Evolutionary conservation across 2,329 filamentous ascomycete genomes (phyloP).

Genomic region (Cladosporium oxysporum): DNA sequence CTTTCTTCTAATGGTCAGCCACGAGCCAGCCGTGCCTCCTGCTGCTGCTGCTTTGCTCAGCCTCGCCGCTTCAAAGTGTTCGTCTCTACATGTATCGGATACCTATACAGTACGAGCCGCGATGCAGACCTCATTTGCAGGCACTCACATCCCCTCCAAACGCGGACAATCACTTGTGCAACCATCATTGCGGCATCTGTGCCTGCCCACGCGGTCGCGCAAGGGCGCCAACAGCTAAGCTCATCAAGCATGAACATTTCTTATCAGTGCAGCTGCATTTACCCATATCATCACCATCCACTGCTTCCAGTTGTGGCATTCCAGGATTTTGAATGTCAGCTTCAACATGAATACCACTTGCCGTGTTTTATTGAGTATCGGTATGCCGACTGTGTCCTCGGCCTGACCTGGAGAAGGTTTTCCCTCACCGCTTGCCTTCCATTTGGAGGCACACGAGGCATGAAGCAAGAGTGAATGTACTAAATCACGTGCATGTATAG

Average conservation of each 20-base stretch:
- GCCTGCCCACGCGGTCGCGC: background rate
- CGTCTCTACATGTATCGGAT: background rate
- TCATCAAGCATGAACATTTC: background rate
- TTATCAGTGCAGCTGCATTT: background rate
- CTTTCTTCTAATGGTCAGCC: background rate
- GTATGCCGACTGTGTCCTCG: background rate
- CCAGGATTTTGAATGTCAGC: background rate
- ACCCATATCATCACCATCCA: background rate
- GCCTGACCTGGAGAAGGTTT: background rate
- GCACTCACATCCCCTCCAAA: slow-evolving; percentile 1
- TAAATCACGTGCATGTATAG: background rate
- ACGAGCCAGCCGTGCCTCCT: background rate
- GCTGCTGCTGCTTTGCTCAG: background rate
- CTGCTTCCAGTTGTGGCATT: background rate
- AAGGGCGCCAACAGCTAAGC: background rate
- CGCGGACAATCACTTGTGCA: background rate
- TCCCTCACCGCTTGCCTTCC: background rate
- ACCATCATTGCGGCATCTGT: background rate
- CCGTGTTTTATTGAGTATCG: background rate
- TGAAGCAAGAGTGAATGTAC: background rate
- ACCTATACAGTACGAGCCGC: background rate
- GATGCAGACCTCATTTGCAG: background rate
- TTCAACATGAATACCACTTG: background rate
- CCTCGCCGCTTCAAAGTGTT: background rate
- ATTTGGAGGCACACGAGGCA: background rate